Evolutionary conservation across 441 rosid species (phyloP).

Genomic region (Eruca vesicaria): DNA sequence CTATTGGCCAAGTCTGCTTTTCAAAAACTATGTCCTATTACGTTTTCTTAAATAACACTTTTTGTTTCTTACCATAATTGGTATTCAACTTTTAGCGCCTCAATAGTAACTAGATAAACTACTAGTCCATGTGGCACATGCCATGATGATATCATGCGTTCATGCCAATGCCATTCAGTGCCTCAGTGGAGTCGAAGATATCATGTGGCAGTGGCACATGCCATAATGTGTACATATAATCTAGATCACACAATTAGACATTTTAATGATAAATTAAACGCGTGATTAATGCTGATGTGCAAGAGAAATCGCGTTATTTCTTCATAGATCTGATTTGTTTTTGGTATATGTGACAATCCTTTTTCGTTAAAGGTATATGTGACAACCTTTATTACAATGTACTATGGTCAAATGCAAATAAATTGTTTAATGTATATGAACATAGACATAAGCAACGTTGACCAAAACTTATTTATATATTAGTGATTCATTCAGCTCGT

Average conservation of each 20-base stretch:
- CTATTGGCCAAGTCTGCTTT: slow-evolving; percentile 13
- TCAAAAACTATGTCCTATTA: not conserved
- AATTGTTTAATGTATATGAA: not conserved
- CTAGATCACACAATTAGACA: not conserved
- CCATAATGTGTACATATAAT: not conserved
- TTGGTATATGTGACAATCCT: slow-evolving; percentile 21
- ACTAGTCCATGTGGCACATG: not conserved
- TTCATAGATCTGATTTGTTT: slow-evolving; percentile 30
- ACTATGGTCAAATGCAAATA: not conserved
- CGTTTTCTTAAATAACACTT: not conserved
- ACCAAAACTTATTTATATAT: not conserved
- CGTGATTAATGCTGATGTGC: slow-evolving; percentile 22
- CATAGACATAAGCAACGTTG: not conserved
- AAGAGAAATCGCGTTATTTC: slow-evolving; percentile 9
- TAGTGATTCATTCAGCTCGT: not conserved
- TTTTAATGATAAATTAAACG: slow-evolving; percentile 5
- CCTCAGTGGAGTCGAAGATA: not conserved
- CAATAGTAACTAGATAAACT: not conserved
- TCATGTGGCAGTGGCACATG: slow-evolving; percentile 3
- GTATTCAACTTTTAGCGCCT: slow-evolving; percentile 1
- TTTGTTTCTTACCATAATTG: not conserved
- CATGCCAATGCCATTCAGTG: no score
- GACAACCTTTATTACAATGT: slow-evolving; percentile 6
- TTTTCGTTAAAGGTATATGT: slow-evolving; percentile 18
- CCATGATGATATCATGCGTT: no score